Percentiles rank a stretch among this genome's conserved stretches.
These are phyloP conservation scores for Wilcoxina mikolae DNA, from an alignment of 495 filamentous ascomycete species.

Conservation along the genomic window DNA sequence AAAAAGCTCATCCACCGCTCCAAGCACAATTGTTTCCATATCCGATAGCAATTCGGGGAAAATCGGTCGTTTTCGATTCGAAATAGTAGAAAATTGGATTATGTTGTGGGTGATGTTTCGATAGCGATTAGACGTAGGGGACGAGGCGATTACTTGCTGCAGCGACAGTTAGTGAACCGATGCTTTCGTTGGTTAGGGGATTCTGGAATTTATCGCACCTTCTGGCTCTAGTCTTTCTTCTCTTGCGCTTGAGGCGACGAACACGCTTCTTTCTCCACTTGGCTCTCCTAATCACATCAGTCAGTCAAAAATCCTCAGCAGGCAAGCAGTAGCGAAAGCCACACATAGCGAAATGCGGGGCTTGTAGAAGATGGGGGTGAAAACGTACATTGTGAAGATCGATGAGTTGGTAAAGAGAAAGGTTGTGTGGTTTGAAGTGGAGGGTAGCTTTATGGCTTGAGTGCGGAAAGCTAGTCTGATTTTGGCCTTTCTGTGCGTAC, in stretches of 20 bases:
- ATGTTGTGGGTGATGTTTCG: slow-evolving; percentile 5
- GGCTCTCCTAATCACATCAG: slow-evolving; percentile 18
- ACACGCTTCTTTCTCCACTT: slow-evolving; percentile 30
- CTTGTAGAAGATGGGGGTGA: neutral
- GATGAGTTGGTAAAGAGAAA: neutral
- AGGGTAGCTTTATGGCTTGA: neutral
- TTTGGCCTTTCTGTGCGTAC: neutral
- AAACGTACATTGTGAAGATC: neutral
- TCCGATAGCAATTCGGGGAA: too few species aligned
- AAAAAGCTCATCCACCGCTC: too few species aligned
- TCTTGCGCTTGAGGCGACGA: slow-evolving; percentile 29
- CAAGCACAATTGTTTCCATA: too few species aligned
- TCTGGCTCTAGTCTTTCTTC: slow-evolving; percentile 30
- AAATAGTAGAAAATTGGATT: neutral
- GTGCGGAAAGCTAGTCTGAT: neutral
- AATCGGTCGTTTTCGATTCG: neutral
- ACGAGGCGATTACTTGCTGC: slow-evolving; percentile 28
- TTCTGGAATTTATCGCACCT: slow-evolving; percentile 18
- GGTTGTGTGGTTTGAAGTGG: neutral
- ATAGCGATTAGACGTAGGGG: neutral
- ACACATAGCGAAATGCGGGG: neutral
- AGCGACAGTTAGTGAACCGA: slow-evolving; percentile 5
- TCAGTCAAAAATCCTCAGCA: neutral
- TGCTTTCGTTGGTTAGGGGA: neutral
- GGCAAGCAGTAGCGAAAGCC: neutral